Percentiles rank a stretch among this genome's conserved stretches.
These are phyloP conservation scores for Closterium sp. DNA, from an alignment of 139 green algal species.

Conservation along the genomic window DNA sequence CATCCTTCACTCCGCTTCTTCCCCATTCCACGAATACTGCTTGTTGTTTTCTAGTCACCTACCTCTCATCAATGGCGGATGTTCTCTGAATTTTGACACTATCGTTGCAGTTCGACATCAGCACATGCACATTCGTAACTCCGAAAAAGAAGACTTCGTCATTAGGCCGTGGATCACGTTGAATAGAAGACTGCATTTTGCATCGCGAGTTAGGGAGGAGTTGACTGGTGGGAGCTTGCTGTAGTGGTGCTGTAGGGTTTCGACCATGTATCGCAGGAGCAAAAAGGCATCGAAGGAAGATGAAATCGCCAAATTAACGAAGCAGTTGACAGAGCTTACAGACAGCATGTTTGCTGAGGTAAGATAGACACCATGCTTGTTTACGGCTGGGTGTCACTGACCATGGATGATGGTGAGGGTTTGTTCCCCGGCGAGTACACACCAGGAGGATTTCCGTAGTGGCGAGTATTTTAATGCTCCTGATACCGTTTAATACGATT, in stretches of 20 bases:
- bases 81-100: background rate
- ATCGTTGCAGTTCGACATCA: background rate
- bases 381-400: background rate
- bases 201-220: background rate
- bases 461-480: no score
- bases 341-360: constrained; percentile 43
- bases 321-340: constrained; percentile 30
- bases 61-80: background rate
- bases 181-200: background rate
- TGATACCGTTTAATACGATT: background rate
- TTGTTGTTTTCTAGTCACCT: background rate
- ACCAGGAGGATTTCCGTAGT: background rate
- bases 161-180: background rate
- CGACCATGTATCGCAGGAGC: constrained; percentile 1
- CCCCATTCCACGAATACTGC: background rate
- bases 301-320: constrained; percentile 6
- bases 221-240: background rate
- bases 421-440: background rate
- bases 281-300: background rate
- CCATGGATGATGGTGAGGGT: background rate
- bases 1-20: background rate
- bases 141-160: background rate
- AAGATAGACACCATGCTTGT: background rate
- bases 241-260: background rate
- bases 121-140: background rate